phyloP scores from a whole-genome alignment of 2,329 filamentous ascomycete genomes.

The Penicillium italicum region DNA sequence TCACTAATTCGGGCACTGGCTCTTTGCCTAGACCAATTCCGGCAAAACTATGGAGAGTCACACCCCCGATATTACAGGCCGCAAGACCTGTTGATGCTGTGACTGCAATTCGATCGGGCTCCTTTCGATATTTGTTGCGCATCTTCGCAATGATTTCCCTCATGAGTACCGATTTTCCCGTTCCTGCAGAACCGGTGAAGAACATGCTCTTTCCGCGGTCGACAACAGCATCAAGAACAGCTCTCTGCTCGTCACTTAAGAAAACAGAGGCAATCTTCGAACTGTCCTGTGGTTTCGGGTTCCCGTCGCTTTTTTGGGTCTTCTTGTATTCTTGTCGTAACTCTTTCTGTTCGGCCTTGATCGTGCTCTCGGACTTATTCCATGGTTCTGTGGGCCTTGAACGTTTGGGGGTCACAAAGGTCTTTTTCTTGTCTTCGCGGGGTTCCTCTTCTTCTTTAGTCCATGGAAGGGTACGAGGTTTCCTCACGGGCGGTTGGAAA shows the following conservation, averaged over 20 bases:
- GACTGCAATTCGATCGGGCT: constrained; percentile 82
- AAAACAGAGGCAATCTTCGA: constrained; percentile 56
- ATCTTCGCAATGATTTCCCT: constrained; percentile 81
- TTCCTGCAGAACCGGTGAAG: constrained; percentile 94
- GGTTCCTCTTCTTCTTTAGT: constrained; percentile 37
- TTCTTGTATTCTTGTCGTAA: constrained; percentile 59
- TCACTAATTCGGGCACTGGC: constrained; percentile 71
- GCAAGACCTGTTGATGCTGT: constrained; percentile 95
- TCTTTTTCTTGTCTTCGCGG: constrained; percentile 21
- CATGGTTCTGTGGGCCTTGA: constrained; percentile 53
- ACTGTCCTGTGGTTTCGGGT: constrained; percentile 36
- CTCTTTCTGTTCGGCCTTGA: constrained; percentile 75
- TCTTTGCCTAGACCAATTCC: constrained; percentile 96
- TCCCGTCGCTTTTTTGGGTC: constrained; percentile 46
- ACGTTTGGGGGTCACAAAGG: constrained; percentile 45
- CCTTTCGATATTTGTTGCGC: constrained; percentile 68
- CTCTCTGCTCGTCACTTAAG: constrained; percentile 80
- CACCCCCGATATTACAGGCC: constrained; percentile 93
- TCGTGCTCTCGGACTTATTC: constrained; percentile 69
- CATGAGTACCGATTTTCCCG: constrained; percentile 95
- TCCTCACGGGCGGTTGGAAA: constrained; percentile 39
- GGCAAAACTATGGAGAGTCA: constrained; percentile 92
- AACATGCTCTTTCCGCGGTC: constrained; percentile 84
- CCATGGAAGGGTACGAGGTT: constrained; percentile 66
- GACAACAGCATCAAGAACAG: constrained; percentile 78